A percentile compares a stretch with the other conserved stretches of the same genome.
Evolutionary conservation across 2,329 filamentous ascomycete species (phyloP).

Genomic region (Penicillium sp.): DNA sequence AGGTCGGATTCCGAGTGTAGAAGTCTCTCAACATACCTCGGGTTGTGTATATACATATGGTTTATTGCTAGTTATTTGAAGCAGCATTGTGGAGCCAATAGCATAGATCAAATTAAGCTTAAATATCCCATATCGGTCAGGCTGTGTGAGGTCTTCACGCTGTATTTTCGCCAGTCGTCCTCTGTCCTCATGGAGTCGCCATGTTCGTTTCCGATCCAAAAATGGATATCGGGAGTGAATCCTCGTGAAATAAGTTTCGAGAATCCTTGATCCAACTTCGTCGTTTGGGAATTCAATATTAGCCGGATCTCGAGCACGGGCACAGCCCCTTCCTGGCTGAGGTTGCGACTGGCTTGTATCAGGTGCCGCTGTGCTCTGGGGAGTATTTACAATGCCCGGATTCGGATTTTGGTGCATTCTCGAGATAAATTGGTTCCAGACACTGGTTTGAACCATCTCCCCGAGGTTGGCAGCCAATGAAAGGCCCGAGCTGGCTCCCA

Average conservation of each 20-base stretch:
- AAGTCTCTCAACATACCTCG: slow-evolving; percentile 34
- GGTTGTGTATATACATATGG: slow-evolving; percentile 45
- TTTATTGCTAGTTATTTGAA: slow-evolving; percentile 50
- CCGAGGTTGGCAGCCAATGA: slow-evolving; percentile 52
- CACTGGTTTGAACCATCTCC: slow-evolving; percentile 55
- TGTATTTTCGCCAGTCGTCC: slow-evolving; percentile 39
- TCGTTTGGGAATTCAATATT: slow-evolving; percentile 49
- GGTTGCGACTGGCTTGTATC: slow-evolving; percentile 12
- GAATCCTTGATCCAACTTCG: slow-evolving; percentile 45
- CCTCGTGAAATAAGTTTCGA: slow-evolving; percentile 48
- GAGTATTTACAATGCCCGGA: slow-evolving; percentile 15
- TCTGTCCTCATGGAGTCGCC: slow-evolving; percentile 46
- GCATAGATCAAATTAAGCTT: slow-evolving; percentile 55
- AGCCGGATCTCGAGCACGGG: slow-evolving; percentile 28
- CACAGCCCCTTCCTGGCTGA: slow-evolving; percentile 12
- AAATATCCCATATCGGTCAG: slow-evolving; percentile 50
- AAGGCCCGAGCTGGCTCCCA: slow-evolving; percentile 52
- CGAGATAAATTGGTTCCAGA: slow-evolving; percentile 53
- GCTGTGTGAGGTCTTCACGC: slow-evolving; percentile 33
- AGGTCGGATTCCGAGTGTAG: neutral
- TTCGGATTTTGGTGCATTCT: slow-evolving; percentile 22
- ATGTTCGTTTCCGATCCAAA: slow-evolving; percentile 47
- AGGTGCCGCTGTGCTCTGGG: slow-evolving; percentile 3
- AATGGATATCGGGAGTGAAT: slow-evolving; percentile 54
- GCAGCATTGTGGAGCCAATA: slow-evolving; percentile 51